Conservation (phyloP, 2,329 filamentous ascomycete species). For the Neonectria sp. region DNA sequence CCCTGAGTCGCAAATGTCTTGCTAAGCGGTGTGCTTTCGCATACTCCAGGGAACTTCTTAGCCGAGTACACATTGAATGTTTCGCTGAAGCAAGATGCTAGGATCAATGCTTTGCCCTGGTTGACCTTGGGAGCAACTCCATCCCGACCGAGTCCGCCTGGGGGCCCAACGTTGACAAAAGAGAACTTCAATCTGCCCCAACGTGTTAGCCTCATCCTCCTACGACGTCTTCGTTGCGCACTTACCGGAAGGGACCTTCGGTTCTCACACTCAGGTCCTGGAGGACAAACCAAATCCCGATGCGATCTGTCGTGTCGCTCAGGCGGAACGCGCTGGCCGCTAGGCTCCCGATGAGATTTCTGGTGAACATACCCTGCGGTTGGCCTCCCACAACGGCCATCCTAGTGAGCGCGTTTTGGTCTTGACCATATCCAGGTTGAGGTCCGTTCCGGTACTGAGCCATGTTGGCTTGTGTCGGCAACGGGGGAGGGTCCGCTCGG, state of each 20-base stretch:
- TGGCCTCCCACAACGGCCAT: conserved; percentile 60
- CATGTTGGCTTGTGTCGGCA: conserved; percentile 47
- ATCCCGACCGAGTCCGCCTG: conserved; percentile 48
- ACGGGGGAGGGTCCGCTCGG: conserved; percentile 46
- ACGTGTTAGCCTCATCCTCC: conserved; percentile 34
- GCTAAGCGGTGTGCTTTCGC: conserved; percentile 91
- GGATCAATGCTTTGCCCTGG: conserved; percentile 82
- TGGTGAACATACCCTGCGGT: conserved; percentile 89
- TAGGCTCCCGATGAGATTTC: conserved; percentile 94
- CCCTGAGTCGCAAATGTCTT: conserved; percentile 95
- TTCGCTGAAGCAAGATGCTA: conserved; percentile 89
- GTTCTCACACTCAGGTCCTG: conserved; percentile 96
- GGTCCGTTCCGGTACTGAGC: conserved; percentile 48
- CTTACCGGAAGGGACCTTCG: conserved; percentile 89
- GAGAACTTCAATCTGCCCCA: conserved; percentile 71
- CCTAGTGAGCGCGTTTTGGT: conserved; percentile 50
- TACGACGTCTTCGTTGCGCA: neutral
- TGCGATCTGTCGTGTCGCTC: conserved; percentile 82
- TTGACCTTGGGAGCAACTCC: conserved; percentile 70
- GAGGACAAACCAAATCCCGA: conserved; percentile 96
- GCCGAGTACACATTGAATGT: conserved; percentile 95
- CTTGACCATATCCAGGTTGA: conserved; percentile 48
- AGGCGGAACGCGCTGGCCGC: conserved; percentile 90
- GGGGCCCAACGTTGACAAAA: conserved; percentile 86
- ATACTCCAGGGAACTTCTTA: conserved; percentile 98